phyloP scores from a whole-genome alignment of 2,329 filamentous ascomycete genomes.

The Verticillium dahliae region DNA sequence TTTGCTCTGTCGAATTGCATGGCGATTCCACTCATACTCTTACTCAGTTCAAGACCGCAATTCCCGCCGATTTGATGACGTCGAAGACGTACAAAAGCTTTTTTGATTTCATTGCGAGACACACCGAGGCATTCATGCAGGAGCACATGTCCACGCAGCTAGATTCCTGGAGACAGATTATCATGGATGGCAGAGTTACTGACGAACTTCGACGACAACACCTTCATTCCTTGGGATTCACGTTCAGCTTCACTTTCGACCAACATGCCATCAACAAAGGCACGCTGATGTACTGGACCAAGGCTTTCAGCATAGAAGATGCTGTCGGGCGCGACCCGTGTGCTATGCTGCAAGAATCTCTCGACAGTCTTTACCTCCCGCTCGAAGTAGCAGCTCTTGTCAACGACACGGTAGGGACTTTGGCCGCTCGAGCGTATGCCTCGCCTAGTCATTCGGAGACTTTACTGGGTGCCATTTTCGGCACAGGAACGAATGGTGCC shows the following conservation, averaged over 20 bases:
- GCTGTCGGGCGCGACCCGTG: conserved; percentile 72
- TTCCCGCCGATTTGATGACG: conserved; percentile 15
- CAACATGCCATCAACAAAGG: conserved; percentile 63
- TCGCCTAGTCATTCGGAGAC: conserved; percentile 65
- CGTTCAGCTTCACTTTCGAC: conserved; percentile 63
- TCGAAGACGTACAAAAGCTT: conserved; percentile 43
- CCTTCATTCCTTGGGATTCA: conserved; percentile 19
- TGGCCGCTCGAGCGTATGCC: conserved; percentile 74
- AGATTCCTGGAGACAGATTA: conserved; percentile 1
- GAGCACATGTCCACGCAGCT: conserved; percentile 38
- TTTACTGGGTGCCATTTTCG: conserved; percentile 64
- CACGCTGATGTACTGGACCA: conserved; percentile 71
- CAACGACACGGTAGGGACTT: conserved; percentile 74
- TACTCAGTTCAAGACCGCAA: conserved; percentile 44
- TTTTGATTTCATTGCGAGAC: conserved; percentile 67
- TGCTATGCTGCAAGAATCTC: conserved; percentile 62
- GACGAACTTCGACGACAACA: conserved; percentile 2
- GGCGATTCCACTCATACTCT: conserved; percentile 64
- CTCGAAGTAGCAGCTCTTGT: conserved; percentile 68
- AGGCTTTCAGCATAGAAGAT: conserved; percentile 73
- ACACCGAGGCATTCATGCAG: conserved; percentile 63
- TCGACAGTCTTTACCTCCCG: conserved; percentile 62
- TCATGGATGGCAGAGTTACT: neutral
- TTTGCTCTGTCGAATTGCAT: conserved; percentile 30
- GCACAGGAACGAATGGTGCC: conserved; percentile 59